Conservation (phyloP, 108 stramenopile genomes). For the Skeletonema potamos region DNA sequence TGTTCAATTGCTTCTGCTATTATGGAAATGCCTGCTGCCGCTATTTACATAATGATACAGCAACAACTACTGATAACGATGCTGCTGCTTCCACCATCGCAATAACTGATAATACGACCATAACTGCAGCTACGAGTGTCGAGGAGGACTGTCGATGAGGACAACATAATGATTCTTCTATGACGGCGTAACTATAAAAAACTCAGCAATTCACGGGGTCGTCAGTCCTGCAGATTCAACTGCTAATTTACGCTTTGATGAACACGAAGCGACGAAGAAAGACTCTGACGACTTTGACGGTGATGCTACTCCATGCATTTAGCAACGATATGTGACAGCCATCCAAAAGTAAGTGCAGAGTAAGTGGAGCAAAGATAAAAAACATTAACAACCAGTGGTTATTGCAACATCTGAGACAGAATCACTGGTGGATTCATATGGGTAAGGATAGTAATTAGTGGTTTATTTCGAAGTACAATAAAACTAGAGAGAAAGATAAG, state of each 20-base stretch:
- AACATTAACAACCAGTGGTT: background rate
- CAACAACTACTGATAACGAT: too few species aligned
- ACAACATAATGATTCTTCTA: too few species aligned
- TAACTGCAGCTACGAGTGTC: too few species aligned
- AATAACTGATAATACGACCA: too few species aligned
- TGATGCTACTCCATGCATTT: background rate
- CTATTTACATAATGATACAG: too few species aligned
- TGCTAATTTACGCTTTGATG: conserved; percentile 3
- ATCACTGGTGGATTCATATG: conserved; percentile 27
- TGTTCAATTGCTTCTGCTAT: too few species aligned
- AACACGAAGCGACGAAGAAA: background rate
- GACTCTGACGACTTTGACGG: background rate
- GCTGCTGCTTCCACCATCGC: too few species aligned
- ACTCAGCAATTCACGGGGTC: background rate
- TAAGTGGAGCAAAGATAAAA: conserved; percentile 1
- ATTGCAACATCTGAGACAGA: conserved; percentile 4
- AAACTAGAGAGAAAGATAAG: too few species aligned
- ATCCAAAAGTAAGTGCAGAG: conserved; percentile 5
- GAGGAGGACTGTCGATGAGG: too few species aligned
- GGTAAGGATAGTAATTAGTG: background rate
- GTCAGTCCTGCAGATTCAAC: background rate
- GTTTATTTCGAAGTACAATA: background rate
- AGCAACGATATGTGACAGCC: conserved; percentile 1
- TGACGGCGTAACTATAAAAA: background rate
- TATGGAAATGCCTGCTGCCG: too few species aligned